Evolutionary conservation across 108 stramenopile genomes (phyloP).

Genomic region (Asterionellopsis glacialis): DNA sequence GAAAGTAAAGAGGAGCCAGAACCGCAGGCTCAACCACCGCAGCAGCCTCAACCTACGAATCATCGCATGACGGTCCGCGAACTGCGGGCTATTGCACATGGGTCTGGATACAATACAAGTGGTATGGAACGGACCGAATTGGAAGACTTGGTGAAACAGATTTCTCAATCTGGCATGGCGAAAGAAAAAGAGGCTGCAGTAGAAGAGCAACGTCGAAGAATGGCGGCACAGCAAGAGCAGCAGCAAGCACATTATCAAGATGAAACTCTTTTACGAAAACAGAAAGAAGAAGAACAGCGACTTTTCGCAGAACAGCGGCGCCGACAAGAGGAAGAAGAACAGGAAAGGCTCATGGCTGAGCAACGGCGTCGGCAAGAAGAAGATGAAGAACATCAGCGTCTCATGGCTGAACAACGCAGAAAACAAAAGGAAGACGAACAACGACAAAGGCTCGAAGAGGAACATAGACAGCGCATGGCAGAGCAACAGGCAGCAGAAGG

Average conservation of each 20-base stretch:
- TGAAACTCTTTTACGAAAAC: slow-evolving; percentile 9
- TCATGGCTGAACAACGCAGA: slow-evolving; percentile 26
- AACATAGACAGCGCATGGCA: slow-evolving; percentile 12
- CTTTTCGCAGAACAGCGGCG: slow-evolving; percentile 6
- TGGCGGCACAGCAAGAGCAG: slow-evolving; percentile 7
- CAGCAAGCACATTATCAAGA: slow-evolving; percentile 15
- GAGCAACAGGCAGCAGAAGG: slow-evolving; percentile 42
- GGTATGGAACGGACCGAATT: slow-evolving; percentile 85
- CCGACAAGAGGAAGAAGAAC: slow-evolving; percentile 35
- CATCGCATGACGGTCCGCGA: slow-evolving; percentile 60
- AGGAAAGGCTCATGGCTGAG: slow-evolving; percentile 28
- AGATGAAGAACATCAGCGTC: slow-evolving; percentile 18
- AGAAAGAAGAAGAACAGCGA: slow-evolving; percentile 21
- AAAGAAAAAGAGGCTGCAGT: slow-evolving; percentile 5
- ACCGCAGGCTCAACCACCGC: neutral
- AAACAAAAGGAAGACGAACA: slow-evolving; percentile 37
- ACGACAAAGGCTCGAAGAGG: slow-evolving; percentile 14
- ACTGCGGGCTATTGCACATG: slow-evolving; percentile 76
- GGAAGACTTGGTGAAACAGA: slow-evolving; percentile 46
- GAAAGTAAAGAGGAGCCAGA: neutral
- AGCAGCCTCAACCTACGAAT: slow-evolving; percentile 1
- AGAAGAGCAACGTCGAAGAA: slow-evolving; percentile 14
- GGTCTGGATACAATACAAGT: slow-evolving; percentile 67
- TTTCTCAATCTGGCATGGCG: slow-evolving; percentile 4
- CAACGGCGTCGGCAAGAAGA: slow-evolving; percentile 22